Percentiles rank a stretch among this genome's conserved stretches.
Conservation (phyloP, 23 red algal genomes). For the Gracilaria vermiculophylla region DNA sequence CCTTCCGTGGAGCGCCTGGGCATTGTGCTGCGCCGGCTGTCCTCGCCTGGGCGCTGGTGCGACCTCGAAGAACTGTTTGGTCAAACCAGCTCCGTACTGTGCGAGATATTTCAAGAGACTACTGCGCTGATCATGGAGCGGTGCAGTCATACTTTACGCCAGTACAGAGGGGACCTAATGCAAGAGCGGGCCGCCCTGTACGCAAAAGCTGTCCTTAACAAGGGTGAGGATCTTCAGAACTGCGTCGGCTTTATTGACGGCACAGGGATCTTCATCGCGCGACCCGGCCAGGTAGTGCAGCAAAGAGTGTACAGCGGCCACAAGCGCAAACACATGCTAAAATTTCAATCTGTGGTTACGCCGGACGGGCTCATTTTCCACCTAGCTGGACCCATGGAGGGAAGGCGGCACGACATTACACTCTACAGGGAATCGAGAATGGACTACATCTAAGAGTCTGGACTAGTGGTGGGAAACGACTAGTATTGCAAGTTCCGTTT, state of each 20-base stretch:
- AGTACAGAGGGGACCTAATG: background rate
- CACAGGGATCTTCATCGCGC: conserved; percentile 46
- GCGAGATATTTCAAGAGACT: conserved; percentile 19
- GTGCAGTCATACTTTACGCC: background rate
- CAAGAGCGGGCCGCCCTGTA: background rate
- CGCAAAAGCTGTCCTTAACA: background rate
- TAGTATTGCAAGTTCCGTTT: too few species aligned
- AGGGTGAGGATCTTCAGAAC: background rate
- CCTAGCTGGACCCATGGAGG: too few species aligned
- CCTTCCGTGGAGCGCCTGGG: too few species aligned
- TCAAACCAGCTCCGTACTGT: background rate
- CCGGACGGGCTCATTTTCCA: too few species aligned
- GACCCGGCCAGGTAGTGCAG: too few species aligned
- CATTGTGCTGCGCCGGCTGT: background rate
- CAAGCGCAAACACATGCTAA: too few species aligned
- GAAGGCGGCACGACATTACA: too few species aligned
- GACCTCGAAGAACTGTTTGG: background rate
- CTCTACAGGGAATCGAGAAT: too few species aligned
- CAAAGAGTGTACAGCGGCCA: too few species aligned
- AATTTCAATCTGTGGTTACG: too few species aligned
- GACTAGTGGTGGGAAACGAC: too few species aligned
- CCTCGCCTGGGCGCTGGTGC: background rate
- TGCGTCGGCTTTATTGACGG: conserved; percentile 62
- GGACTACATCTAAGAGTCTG: too few species aligned
- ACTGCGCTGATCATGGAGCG: background rate